Conservation (phyloP, 371 early-diverging fungal species). For the Apophysomyces ossiformis region DNA sequence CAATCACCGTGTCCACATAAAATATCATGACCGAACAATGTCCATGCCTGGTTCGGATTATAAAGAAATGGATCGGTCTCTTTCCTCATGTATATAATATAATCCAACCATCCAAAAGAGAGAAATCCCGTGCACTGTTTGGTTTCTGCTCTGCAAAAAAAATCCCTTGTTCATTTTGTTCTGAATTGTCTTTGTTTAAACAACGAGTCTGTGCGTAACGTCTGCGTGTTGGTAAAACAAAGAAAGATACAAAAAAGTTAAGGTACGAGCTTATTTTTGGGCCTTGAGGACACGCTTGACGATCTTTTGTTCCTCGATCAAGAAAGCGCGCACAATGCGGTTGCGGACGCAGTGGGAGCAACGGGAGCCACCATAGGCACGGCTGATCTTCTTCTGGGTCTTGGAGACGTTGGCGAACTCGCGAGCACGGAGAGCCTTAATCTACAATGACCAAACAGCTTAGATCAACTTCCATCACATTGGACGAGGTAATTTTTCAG, state of each 20-base stretch:
- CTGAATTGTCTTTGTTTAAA: background rate
- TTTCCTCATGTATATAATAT: too few relatives aligned
- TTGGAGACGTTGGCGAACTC: constrained; percentile 90
- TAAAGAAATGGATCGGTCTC: too few relatives aligned
- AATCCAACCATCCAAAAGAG: too few relatives aligned
- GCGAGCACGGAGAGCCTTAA: constrained; percentile 93
- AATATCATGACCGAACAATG: too few relatives aligned
- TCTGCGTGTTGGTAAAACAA: too few relatives aligned
- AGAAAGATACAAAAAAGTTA: too few relatives aligned
- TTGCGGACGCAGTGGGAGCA: constrained; percentile 93
- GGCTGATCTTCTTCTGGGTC: constrained; percentile 92
- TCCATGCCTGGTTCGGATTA: too few relatives aligned
- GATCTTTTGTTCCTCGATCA: constrained; percentile 99
- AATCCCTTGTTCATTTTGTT: background rate
- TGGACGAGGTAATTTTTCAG: background rate
- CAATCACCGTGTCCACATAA: too few relatives aligned
- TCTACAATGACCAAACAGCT: constrained; percentile 36
- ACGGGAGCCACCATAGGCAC: constrained; percentile 97
- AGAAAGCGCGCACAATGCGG: constrained; percentile 97
- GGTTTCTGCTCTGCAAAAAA: background rate
- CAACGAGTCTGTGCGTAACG: too few relatives aligned
- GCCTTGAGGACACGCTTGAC: constrained; percentile 97
- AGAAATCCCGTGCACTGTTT: too few relatives aligned
- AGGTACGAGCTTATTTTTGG: constrained; percentile 38
- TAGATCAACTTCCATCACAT: background rate